Conservation (phyloP, 2,329 filamentous ascomycete species). For the Monosporascus sp. region DNA sequence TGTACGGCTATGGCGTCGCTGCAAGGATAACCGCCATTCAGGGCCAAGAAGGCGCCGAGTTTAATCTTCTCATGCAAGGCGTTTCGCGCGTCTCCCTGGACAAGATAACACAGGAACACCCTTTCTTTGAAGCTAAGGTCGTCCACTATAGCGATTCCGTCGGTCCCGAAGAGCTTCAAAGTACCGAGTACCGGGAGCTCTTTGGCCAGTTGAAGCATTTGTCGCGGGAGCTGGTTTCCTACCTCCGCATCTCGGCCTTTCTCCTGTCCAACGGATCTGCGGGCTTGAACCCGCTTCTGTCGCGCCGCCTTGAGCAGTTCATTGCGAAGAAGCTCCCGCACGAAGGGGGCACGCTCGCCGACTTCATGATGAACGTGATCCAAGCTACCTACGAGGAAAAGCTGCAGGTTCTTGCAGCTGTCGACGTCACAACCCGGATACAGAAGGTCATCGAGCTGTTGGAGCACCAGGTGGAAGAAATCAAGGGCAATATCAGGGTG, state of each 20-base stretch:
- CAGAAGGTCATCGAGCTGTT: constrained; percentile 79
- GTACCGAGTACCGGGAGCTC: constrained; percentile 43
- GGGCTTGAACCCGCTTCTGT: constrained; percentile 75
- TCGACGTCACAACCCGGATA: constrained; percentile 72
- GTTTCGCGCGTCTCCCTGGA: constrained; percentile 71
- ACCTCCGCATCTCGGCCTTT: constrained; percentile 80
- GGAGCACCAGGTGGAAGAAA: constrained; percentile 71
- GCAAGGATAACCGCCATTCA: constrained; percentile 75
- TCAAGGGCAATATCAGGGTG: constrained; percentile 84
- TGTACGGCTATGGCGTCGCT: constrained; percentile 79
- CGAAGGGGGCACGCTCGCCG: constrained; percentile 80
- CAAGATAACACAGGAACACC: constrained; percentile 68
- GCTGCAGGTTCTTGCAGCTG: constrained; percentile 73
- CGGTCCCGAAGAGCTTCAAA: constrained; percentile 16
- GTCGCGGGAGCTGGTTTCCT: constrained; percentile 78
- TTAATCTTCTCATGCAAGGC: constrained; percentile 83
- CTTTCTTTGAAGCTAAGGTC: constrained; percentile 82
- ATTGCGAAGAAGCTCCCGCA: constrained; percentile 76
- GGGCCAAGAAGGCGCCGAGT: constrained; percentile 67
- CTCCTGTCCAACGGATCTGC: constrained; percentile 61
- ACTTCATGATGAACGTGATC: constrained; percentile 94
- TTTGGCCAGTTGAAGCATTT: constrained; percentile 79
- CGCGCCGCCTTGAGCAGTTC: constrained; percentile 78
- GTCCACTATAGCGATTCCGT: constrained; percentile 28
- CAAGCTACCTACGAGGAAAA: constrained; percentile 89